A percentile compares a stretch with the other conserved stretches of the same genome.
phyloP scores from a whole-genome alignment of 495 filamentous ascomycete species.

The Podospora australis region DNA sequence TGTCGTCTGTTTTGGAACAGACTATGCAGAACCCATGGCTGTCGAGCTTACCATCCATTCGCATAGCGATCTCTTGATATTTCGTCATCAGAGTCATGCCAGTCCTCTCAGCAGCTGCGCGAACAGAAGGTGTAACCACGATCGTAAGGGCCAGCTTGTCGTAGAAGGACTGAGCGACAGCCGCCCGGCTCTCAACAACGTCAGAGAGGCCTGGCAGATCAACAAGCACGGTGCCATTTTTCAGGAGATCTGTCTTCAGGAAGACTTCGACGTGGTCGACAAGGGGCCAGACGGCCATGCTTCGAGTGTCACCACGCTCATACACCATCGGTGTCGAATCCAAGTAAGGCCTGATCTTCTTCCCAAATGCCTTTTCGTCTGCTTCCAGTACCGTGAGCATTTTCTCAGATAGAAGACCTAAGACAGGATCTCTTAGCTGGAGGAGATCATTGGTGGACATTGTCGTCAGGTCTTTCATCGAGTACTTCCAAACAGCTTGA shows the following conservation, averaged over 20 bases:
- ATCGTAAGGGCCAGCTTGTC: constrained; percentile 13
- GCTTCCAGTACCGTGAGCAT: background rate
- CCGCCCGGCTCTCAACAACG: constrained; percentile 13
- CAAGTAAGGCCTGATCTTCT: constrained; percentile 11
- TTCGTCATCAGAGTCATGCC: constrained; percentile 15
- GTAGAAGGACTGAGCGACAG: constrained; percentile 14
- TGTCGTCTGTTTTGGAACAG: constrained; percentile 20
- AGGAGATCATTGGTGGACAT: constrained; percentile 17
- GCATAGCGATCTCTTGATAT: constrained; percentile 21
- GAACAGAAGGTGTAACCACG: constrained; percentile 14
- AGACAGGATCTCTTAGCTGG: constrained; percentile 4
- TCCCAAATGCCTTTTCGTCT: constrained; percentile 2
- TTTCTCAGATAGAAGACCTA: background rate
- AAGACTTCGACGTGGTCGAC: constrained; percentile 18
- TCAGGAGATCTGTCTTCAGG: constrained; percentile 15
- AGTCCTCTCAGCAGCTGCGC: constrained; percentile 21
- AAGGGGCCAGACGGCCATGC: constrained; percentile 19
- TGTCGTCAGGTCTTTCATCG: constrained; percentile 14
- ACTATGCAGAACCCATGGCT: constrained; percentile 17
- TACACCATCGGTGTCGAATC: constrained; percentile 7
- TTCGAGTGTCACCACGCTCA: background rate
- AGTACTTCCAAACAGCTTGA: constrained; percentile 1
- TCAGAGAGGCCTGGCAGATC: constrained; percentile 22
- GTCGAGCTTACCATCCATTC: constrained; percentile 22
- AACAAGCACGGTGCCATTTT: constrained; percentile 14